Percentiles rank a stretch among this genome's conserved stretches.
Evolutionary conservation across 345 rosid genomes (phyloP).

Genomic region (Corymbia maculata): DNA sequence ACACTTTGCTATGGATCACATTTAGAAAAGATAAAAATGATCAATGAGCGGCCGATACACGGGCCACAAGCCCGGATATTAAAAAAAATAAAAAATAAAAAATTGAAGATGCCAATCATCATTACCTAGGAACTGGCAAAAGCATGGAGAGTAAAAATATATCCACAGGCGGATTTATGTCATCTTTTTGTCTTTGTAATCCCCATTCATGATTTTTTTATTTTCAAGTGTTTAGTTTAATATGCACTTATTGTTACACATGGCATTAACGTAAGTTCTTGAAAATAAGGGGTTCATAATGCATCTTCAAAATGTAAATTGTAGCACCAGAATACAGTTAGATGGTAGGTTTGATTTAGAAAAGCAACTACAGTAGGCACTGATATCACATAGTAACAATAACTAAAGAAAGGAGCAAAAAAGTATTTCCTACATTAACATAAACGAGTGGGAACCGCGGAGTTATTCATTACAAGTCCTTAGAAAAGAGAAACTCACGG

Average conservation of each 20-base stretch:
- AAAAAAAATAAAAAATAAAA: background rate
- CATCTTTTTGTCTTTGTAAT: background rate
- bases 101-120: background rate
- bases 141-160: background rate
- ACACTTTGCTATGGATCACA: background rate
- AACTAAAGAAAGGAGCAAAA: background rate
- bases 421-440: background rate
- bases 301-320: background rate
- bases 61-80: background rate
- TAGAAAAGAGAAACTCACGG: slow-evolving; percentile 40
- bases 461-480: background rate
- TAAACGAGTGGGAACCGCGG: background rate
- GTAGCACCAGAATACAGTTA: background rate
- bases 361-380: background rate
- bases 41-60: background rate
- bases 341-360: background rate
- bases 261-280: background rate
- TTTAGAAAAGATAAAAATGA: background rate
- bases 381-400: background rate
- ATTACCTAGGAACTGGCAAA: background rate
- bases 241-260: rapidly evolving
- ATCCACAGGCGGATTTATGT: background rate
- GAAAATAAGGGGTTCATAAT: background rate
- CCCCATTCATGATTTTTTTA: background rate
- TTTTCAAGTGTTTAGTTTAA: background rate